phyloP scores from a whole-genome alignment of 345 rosid genomes.

The Erysimum cheiranthoides region DNA sequence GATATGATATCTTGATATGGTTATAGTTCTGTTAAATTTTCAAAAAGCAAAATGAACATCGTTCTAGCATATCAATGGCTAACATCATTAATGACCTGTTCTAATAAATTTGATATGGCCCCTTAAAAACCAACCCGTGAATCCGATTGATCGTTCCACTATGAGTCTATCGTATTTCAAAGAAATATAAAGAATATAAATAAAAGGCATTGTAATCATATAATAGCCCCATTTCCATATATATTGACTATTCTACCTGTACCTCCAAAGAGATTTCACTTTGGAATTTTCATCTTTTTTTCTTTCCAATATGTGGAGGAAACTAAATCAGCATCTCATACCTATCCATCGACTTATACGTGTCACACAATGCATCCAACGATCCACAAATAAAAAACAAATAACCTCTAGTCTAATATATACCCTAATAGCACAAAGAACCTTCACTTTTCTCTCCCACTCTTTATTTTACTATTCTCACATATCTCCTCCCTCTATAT shows the following conservation, averaged over 20 bases:
- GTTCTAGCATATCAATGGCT: conserved; percentile 18
- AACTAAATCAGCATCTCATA: conserved; percentile 40
- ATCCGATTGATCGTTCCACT: conserved; percentile 34
- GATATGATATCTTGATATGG: background rate
- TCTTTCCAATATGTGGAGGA: conserved; percentile 33
- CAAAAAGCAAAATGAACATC: conserved; percentile 8
- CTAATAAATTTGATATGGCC: conserved; percentile 25
- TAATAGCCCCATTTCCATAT: conserved; percentile 14
- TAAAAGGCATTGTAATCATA: background rate
- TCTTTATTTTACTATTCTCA: conserved; percentile 23
- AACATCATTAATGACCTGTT: conserved; percentile 27
- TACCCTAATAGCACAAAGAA: conserved; percentile 23
- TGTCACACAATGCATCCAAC: conserved; percentile 35
- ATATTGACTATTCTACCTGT: conserved; percentile 36
- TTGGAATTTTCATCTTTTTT: conserved; percentile 38
- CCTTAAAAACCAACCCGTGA: conserved; percentile 34
- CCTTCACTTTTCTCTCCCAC: conserved; percentile 40
- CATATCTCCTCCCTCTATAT: conserved; percentile 26
- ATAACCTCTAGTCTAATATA: conserved; percentile 21
- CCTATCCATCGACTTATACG: conserved; percentile 38
- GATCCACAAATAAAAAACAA: conserved; percentile 3
- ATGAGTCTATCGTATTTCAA: background rate
- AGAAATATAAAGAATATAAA: conserved; percentile 8
- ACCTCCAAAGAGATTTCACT: conserved; percentile 34
- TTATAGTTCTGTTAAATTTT: background rate